Evolutionary conservation across 495 filamentous ascomycete species (phyloP).

Genomic region (Aspergillus hancockii): DNA sequence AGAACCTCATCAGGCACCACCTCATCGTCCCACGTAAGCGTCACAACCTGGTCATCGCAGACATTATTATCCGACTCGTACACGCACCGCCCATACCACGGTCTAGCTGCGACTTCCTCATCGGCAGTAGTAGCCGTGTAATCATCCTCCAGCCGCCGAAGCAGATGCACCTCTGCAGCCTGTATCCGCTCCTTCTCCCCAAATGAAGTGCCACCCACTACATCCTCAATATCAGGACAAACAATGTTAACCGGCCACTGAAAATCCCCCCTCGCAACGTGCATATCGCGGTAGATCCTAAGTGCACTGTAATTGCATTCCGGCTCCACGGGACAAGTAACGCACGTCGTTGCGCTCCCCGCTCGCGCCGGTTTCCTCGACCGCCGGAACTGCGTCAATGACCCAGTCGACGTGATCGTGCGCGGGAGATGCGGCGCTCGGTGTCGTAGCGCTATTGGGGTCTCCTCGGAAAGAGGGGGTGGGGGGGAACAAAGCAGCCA

Average conservation of each 20-base stretch:
- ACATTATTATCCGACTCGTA: conserved; percentile 89
- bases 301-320: conserved; percentile 82
- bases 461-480: neutral
- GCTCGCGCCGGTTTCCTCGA: conserved; percentile 75
- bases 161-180: conserved; percentile 33
- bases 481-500: conserved; percentile 62
- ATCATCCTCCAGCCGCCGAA: conserved; percentile 59
- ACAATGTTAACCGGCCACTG: conserved; percentile 88
- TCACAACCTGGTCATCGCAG: conserved; percentile 88
- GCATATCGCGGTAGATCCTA: conserved; percentile 68
- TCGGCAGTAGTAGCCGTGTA: conserved; percentile 54
- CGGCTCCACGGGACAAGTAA: conserved; percentile 70
- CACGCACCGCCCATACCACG: conserved; percentile 94
- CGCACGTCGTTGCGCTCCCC: conserved; percentile 80
- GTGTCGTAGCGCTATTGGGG: no score
- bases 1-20: neutral
- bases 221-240: conserved; percentile 84
- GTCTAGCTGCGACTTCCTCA: conserved; percentile 55
- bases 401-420: conserved; percentile 68
- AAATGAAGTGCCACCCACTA: conserved; percentile 7
- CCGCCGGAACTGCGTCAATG: conserved; percentile 64
- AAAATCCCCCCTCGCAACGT: conserved; percentile 59
- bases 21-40: conserved; percentile 71
- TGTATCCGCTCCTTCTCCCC: neutral
- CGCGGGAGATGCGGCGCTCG: conserved; percentile 72